phyloP scores from a whole-genome alignment of 352 stramenopile species.

The Globisporangium parvum region DNA sequence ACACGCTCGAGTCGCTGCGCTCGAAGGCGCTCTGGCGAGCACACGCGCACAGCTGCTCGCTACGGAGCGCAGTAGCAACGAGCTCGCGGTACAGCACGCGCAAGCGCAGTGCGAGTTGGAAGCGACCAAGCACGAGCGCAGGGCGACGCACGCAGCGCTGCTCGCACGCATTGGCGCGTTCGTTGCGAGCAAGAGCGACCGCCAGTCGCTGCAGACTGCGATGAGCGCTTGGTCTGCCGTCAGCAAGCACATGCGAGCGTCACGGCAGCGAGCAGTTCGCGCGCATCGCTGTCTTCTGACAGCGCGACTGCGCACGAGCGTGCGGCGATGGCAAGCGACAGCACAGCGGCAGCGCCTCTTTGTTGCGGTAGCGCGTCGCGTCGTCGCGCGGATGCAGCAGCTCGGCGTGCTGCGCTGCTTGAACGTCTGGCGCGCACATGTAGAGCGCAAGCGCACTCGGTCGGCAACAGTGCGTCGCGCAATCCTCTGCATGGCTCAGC shows the following conservation, averaged over 20 bases:
- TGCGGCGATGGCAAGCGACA: slow-evolving; percentile 5
- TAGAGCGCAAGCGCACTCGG: slow-evolving; percentile 7
- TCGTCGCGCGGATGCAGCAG: slow-evolving; percentile 23
- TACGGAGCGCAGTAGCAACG: slow-evolving; percentile 2
- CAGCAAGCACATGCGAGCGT: not conserved
- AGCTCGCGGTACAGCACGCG: not conserved
- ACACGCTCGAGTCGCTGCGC: not conserved
- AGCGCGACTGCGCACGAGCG: not conserved
- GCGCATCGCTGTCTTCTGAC: not conserved
- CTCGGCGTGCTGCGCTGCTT: slow-evolving; percentile 35
- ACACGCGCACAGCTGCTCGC: not conserved
- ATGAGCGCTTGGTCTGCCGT: slow-evolving; percentile 8
- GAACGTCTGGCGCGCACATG: slow-evolving; percentile 40
- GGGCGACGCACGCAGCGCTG: slow-evolving; percentile 15
- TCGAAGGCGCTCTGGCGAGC: not conserved
- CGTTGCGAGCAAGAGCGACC: slow-evolving; percentile 27
- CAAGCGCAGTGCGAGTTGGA: not conserved
- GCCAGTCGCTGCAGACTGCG: slow-evolving; percentile 14
- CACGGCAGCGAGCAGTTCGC: slow-evolving; percentile 7
- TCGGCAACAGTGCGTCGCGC: slow-evolving; percentile 21
- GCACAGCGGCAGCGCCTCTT: slow-evolving; percentile 1
- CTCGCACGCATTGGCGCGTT: slow-evolving; percentile 26
- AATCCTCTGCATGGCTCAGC: slow-evolving; percentile 26
- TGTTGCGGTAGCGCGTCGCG: not conserved
- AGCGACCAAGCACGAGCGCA: slow-evolving; percentile 1